Conservation (phyloP, 139 green algal species). For the Tetraselmis chui region DNA sequence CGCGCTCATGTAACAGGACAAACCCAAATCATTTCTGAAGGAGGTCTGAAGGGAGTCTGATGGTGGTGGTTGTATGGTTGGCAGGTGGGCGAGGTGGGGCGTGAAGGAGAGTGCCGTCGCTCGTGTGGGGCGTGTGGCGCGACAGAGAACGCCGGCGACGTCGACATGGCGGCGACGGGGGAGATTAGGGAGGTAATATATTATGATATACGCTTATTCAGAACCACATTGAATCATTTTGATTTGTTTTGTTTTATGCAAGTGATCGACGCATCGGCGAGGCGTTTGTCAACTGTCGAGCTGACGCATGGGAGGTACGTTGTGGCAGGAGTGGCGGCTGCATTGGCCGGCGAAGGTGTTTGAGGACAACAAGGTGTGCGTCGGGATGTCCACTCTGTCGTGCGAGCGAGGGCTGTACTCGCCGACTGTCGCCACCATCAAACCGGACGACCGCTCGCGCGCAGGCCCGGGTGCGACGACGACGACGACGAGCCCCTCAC, state of each 20-base stretch:
- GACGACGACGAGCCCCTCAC: no score
- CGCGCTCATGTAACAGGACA: no score
- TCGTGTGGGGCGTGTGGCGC: neutral
- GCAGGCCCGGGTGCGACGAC: neutral
- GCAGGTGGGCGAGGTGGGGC: neutral
- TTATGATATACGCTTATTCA: no score
- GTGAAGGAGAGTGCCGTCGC: neutral
- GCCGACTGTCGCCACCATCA: neutral
- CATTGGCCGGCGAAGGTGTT: slow-evolving; percentile 10
- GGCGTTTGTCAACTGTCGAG: no score
- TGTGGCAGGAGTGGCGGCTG: neutral
- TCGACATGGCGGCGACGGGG: neutral
- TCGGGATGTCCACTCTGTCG: slow-evolving; percentile 1
- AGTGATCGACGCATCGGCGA: no score
- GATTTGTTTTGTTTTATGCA: no score
- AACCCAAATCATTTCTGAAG: no score
- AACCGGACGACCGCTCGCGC: neutral
- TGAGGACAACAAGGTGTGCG: neutral
- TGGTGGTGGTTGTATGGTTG: no score
- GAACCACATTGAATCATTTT: no score
- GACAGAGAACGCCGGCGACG: neutral
- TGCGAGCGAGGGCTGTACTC: slow-evolving; percentile 7
- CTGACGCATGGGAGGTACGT: no score
- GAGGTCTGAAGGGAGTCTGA: no score
- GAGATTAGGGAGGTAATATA: no score